A percentile compares a stretch with the other conserved stretches of the same genome.
phyloP scores from a whole-genome alignment of 352 stramenopile genomes.

The Phytophthora ohioensis region DNA sequence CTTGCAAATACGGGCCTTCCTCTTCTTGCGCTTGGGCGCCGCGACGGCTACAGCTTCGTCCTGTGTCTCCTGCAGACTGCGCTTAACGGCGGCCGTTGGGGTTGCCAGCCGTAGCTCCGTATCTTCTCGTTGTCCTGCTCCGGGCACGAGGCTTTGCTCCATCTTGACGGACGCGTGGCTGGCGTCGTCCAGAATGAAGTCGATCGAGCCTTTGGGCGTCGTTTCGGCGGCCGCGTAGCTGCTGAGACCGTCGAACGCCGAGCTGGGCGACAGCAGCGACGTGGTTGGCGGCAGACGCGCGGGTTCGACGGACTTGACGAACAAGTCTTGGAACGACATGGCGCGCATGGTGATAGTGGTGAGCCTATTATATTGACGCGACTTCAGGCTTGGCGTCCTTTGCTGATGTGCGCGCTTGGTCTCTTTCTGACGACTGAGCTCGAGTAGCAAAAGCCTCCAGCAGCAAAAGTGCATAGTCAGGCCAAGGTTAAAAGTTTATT shows the following conservation, averaged over 20 bases:
- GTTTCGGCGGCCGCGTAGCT: constrained; percentile 2
- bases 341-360: constrained; percentile 15
- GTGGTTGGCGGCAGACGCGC: constrained; percentile 15
- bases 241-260: constrained; percentile 8
- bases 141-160: constrained; percentile 16
- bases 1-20: constrained; percentile 61
- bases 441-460: constrained; percentile 21
- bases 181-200: constrained; percentile 41
- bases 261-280: constrained; percentile 22
- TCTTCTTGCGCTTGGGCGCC: constrained; percentile 45
- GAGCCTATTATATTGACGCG: constrained; percentile 3
- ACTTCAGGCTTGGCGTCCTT: constrained; percentile 15
- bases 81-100: constrained; percentile 12
- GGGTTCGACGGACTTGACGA: constrained; percentile 22
- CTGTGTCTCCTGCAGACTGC: constrained; percentile 10
- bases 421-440: constrained; percentile 30
- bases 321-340: constrained; percentile 47
- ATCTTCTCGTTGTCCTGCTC: background rate
- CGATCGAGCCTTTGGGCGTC: constrained; percentile 41
- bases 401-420: constrained; percentile 17
- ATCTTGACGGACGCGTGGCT: constrained; percentile 18
- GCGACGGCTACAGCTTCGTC: background rate
- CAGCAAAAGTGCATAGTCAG: constrained; percentile 14
- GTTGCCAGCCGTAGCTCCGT: constrained; percentile 22
- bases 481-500: constrained; percentile 5